Base-by-base conservation (phyloP, 1,139 yeast genomes). In the Taphrina confusa region DNA sequence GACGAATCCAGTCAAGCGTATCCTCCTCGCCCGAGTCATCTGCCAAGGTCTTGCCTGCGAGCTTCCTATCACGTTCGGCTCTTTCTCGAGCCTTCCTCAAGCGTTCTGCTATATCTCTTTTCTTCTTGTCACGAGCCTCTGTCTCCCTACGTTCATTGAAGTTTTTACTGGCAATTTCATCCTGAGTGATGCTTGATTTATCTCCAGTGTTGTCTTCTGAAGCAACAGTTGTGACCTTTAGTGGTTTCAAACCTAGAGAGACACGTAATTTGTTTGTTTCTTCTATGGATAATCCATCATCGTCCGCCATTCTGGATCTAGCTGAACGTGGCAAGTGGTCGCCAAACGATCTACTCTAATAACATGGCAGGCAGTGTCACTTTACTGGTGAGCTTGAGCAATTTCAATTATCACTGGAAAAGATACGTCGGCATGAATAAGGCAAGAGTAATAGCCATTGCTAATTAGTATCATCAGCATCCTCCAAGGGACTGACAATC, bases 191-290 rank as follows among this genome's bases (percentile, higher is more conserved):
- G 20, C 66, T 49, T 3, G 62, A 36, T 27, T 39, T 20, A 37
- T 23, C 51, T 34, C 46, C 54, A 2, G 34, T 46, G 20, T 49
- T 52, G 4, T 44, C 62, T 11, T 18, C 25, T 6, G 51, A 16
- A 5, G 22, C 45, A 3, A 18, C 45, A 5, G 30, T 62, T 1
- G 66, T 65, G 1, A 63, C 62, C 2, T 75, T 71, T 27, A 75
- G 72, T 16, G 74, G 74, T 45, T 69, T 68, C 39, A 74, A 66
- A 0, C 78, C 78, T 6, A 68, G 64, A 22, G 68, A 66, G 16
- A 67, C 45, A 18, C 72, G 65, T n/a, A 67, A 61, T 46, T 60
- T 65, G 64, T 70, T 70, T 3, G 72, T 70, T 60, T 70, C 72
- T 54, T 69, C 72, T 4, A 70, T 54, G 14, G 72, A 69, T 5